Conservation (phyloP, 352 stramenopile genomes). For the Phytophthora hibernalis region DNA sequence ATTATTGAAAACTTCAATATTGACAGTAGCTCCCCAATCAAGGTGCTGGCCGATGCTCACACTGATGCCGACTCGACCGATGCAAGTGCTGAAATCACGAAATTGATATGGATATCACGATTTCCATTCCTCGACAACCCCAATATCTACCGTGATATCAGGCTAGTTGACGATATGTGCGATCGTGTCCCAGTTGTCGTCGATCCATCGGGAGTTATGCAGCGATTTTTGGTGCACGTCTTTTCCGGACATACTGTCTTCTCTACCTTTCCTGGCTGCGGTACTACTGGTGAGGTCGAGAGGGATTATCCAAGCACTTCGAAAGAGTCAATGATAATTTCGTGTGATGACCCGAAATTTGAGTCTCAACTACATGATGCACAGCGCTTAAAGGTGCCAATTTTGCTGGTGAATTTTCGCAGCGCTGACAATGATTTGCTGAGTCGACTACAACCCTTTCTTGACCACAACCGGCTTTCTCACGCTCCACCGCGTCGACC, state of each 20-base stretch:
- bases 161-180: slow-evolving; percentile 35
- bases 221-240: slow-evolving; percentile 55
- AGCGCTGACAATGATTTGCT: slow-evolving; percentile 23
- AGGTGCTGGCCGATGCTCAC: neutral
- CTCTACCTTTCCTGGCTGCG: slow-evolving; percentile 24
- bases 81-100: slow-evolving; percentile 4
- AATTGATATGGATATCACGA: slow-evolving; percentile 44
- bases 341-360: slow-evolving; percentile 37
- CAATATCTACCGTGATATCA: slow-evolving; percentile 21
- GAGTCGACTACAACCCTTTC: slow-evolving; percentile 26
- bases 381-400: slow-evolving; percentile 28
- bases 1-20: slow-evolving; percentile 1
- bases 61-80: slow-evolving; percentile 1
- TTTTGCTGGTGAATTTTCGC: slow-evolving; percentile 52
- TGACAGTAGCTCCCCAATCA: neutral
- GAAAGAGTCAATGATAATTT: slow-evolving; percentile 41
- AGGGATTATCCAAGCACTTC: slow-evolving; percentile 23
- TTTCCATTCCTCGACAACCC: slow-evolving; percentile 47
- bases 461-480: slow-evolving; percentile 17
- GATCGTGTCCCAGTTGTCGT: slow-evolving; percentile 56
- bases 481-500: slow-evolving; percentile 24
- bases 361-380: slow-evolving; percentile 41
- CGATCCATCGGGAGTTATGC: slow-evolving; percentile 46
- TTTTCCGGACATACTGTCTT: slow-evolving; percentile 57
- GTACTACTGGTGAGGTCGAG: slow-evolving; percentile 14